Evolutionary conservation across 768 basidiomycete genomes (phyloP), one percentile per base, ranked within the genome.

Genomic region (Rubroboletus satanas): DNA sequence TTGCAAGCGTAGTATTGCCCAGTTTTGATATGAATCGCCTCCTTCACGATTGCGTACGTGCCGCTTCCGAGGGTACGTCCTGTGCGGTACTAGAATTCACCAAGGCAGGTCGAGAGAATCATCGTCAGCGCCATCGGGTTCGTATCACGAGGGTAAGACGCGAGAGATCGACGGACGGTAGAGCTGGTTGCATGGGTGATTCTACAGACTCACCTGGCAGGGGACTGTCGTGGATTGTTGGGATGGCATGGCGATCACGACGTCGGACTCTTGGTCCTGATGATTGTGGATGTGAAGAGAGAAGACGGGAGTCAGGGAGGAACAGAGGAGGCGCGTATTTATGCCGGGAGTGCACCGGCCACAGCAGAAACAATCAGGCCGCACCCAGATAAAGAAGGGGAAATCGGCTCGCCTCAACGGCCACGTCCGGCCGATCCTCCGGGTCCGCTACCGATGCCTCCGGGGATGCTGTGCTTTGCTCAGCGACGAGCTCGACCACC

Each of bases 1-100:
- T 99, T 99, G 83, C 95, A 98, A 21, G 96, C 97, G 78, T 88
- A 98, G 75, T 95, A 96, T 71, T 97, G 83, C 21, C 85, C 84
- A 1, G 93, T 93, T 75, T 88, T 86, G 76, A 96, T 87, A 66
- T 96, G 93, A 26, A 95, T 90, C 43, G 94, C 94, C 76, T 97
- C 93, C 74, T 93, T 93, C 45, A 93, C 92, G 70, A 94, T 92
- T 56, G 92, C 92, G 66, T 97, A 98, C 41, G 94, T 97, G 45
- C 94, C 94, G 66, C 89, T 93, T 26, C 90, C 91, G 38, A 88
- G 83, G 6, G 88, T 90, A 71, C 85, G 89, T 59, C 92, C 92
- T 9, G 92, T 93, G 59, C 89, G 87, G 65, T 93, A 92, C 90
- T 91, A 62, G 29, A 39, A 52, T 46, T 18, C 28, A 29, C 42